Base-by-base conservation (phyloP, 116 monocot species). In the Dioscorea cayenensis region DNA sequence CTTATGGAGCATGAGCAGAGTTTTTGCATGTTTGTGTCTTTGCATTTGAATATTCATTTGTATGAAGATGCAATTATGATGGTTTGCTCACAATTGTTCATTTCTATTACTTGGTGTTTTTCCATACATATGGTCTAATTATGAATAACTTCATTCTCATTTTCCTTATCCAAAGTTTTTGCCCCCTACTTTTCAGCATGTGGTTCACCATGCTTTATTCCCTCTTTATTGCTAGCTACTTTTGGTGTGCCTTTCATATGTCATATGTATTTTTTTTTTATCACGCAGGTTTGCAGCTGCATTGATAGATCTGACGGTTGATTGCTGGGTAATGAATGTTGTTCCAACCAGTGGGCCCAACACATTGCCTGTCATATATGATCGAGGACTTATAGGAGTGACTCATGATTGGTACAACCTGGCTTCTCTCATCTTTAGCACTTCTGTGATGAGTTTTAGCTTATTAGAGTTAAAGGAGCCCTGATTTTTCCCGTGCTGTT, bases 311-410 rank as follows among this genome's bases (percentile, higher is more conserved):
- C 87, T 77, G 27, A 63, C 84, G 64, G 76, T 92, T 36, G 81
- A 95, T 78, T 79, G 87, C 65, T 95, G 95, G 95, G 89, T 92
- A 72, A 92, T 92, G 92, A 92, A 92, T 80, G 87, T 95, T 71
- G 85, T 95, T 55, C 92, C 95, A 20, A 79, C 52, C 14, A 92
- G 79, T 73, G 92, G 79, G 52, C 92, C 92, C 17, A 95, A 95
- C 74, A 95, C 95, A 52, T 76, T 95, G 58, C 92, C 95, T 49
- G 95, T 90, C 37, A 92, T 95, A 64, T 95, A 85, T 80, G 95
- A 95, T 75, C 92, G 95, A 68, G 95, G 95, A 71, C 90, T 95
- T 59, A 70, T 92, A 72, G 95, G 95, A 67, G 92, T 89, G 21
- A 58, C 75, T 52, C 95, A 95, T 87, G 95, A 95, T 70, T 95